Evolutionary conservation across 139 green algal genomes (phyloP).

Genomic region (Closterium sp.): DNA sequence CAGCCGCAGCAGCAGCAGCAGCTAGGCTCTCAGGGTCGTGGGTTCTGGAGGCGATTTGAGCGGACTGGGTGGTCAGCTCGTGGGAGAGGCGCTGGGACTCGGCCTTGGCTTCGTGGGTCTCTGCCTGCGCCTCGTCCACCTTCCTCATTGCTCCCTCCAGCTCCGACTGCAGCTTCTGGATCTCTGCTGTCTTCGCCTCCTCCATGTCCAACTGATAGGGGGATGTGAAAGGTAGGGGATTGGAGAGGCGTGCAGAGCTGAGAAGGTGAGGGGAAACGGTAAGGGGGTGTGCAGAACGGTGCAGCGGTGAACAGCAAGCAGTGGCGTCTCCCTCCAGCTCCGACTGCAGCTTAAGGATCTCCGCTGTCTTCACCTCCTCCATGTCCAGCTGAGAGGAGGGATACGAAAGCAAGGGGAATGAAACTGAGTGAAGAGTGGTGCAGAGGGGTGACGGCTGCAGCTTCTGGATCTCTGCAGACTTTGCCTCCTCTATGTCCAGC

Average conservation of each 20-base stretch:
- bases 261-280: too few species aligned
- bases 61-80: neutral
- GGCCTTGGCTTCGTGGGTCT: neutral
- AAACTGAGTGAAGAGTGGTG: neutral
- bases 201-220: neutral
- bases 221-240: too few species aligned
- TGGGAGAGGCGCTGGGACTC: neutral
- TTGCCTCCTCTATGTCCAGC: too few species aligned
- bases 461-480: too few species aligned
- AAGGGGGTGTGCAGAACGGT: too few species aligned
- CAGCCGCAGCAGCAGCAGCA: neutral
- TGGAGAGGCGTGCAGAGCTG: too few species aligned
- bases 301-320: too few species aligned
- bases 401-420: neutral
- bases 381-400: neutral
- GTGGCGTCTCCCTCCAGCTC: constrained; percentile 8
- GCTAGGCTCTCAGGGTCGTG: neutral
- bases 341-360: constrained; percentile 43
- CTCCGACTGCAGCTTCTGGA: neutral
- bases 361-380: constrained; percentile 17
- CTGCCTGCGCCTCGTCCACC: neutral
- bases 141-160: neutral
- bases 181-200: neutral
- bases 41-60: neutral
- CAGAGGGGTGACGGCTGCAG: neutral